Evolutionary conservation across 371 early-diverging fungal species (phyloP).

Genomic region (Massospora cicadina): DNA sequence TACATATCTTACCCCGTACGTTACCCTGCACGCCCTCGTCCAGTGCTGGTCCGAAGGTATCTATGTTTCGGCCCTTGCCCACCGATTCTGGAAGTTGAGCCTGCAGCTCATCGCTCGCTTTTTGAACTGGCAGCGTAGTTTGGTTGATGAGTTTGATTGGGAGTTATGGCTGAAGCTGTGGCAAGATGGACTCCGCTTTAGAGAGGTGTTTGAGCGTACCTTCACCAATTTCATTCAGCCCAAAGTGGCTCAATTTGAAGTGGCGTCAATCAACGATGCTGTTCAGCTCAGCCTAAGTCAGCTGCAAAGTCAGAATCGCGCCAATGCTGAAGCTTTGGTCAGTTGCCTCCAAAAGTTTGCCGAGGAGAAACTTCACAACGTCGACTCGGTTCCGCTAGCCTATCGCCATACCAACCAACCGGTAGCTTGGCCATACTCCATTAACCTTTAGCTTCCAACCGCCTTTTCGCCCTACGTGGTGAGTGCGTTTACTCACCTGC

Average conservation of each 20-base stretch:
- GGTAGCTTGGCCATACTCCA: background rate
- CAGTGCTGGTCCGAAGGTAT: background rate
- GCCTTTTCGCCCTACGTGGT: background rate
- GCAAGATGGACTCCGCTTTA: background rate
- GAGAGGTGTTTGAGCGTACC: background rate
- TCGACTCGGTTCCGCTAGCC: background rate
- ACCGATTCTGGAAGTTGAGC: background rate
- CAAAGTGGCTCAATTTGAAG: background rate
- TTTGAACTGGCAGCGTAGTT: background rate
- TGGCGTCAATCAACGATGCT: background rate
- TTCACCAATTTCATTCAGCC: background rate
- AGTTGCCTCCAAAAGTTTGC: background rate
- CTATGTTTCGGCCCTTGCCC: background rate
- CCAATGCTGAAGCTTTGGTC: background rate
- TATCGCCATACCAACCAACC: background rate
- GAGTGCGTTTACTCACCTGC: background rate
- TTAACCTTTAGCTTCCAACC: background rate
- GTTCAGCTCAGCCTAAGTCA: background rate
- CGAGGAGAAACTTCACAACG: background rate
- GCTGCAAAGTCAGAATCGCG: background rate
- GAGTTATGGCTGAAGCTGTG: background rate
- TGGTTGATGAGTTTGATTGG: background rate
- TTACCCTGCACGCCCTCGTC: background rate
- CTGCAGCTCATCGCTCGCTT: background rate
- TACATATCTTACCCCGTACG: background rate